Evolutionary conservation across 1,284 basidiomycete species (phyloP).

Genomic region (Somion occarium): DNA sequence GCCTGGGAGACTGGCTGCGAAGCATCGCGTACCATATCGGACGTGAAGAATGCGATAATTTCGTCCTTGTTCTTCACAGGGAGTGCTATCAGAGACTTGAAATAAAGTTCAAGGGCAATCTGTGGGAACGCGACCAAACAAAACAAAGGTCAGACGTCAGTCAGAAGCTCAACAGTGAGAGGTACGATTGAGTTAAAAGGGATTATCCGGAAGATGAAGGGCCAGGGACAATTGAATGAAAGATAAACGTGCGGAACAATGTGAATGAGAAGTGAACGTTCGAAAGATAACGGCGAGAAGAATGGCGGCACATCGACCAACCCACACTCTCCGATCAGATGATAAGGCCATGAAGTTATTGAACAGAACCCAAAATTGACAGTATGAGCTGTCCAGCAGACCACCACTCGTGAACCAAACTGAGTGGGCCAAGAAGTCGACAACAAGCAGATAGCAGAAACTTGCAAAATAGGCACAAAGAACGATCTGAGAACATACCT

Average conservation of each 20-base stretch:
- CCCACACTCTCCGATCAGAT: neutral
- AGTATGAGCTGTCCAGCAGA: neutral
- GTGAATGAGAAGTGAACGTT: too few species aligned
- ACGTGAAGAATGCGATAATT: slow-evolving; percentile 88
- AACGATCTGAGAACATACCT: slow-evolving; percentile 45
- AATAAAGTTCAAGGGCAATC: slow-evolving; percentile 81
- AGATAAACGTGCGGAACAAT: neutral
- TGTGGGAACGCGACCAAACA: slow-evolving; percentile 27
- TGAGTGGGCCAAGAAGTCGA: too few species aligned
- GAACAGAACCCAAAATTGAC: neutral
- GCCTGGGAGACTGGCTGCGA: slow-evolving; percentile 72
- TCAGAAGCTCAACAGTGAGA: neutral
- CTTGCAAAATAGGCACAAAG: neutral
- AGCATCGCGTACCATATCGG: slow-evolving; percentile 76
- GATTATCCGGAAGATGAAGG: neutral
- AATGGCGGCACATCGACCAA: neutral
- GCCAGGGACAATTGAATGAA: neutral
- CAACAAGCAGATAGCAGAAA: too few species aligned
- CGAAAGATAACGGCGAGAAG: neutral
- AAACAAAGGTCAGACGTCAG: slow-evolving; percentile 12
- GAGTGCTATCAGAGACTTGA: slow-evolving; percentile 81
- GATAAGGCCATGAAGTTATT: neutral
- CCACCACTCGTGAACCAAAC: too few species aligned
- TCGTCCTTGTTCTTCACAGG: slow-evolving; percentile 88
- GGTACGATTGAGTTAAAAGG: neutral